Base-by-base conservation (phyloP, 2,329 filamentous ascomycete genomes). In the Cytospora piceae region DNA sequence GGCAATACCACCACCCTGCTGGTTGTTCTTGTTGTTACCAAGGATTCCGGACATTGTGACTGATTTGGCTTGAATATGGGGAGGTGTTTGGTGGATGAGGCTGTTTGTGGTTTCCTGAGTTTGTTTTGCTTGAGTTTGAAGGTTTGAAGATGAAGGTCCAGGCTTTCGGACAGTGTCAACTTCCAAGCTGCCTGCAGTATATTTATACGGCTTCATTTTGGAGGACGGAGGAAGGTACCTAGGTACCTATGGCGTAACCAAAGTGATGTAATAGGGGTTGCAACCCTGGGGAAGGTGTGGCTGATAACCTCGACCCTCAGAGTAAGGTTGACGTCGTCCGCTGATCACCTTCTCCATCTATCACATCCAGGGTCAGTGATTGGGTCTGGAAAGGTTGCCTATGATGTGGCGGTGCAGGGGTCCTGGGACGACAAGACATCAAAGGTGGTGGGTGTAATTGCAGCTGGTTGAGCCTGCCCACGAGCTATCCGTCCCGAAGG, bases 321-420 rank as follows among this genome's bases (percentile, higher is more conserved):
- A 31, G n/a, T 54, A 55, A 67, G 24, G 17, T 67, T 65, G 64
- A 66, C 64, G 64, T 66, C 64, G 61, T 54, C 24, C 54, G 65
- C 62, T 34, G 65, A 67, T 67, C 65, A 31, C 29, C 58, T 61
- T 53, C 65, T 34, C 20, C 27, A 31, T 42, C 39, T 12, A 24
- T n/a, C 22, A 51, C n/a, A 53, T 27, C 53, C 53, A 14, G n/a
- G 39, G 61, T 54, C 32, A 65, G 27, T 51, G 22, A 31, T 56
- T 22, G 22, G 34, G 42, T 46, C 29, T 29, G 15, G 22, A 34
- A 34, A 42, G 57, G 39, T 63, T 58, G 37, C 14, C 22, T 59
- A 61, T 65, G 65, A 56, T 65, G 65, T 67, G 65, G 65, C 65
- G 61, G 61, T 67, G 65, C 61, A 56, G 65, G 65, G 65, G 37